Evolutionary conservation across 768 basidiomycete genomes (phyloP), one percentile per base, ranked within the genome.

Genomic region (Tubosaeta brunneosetosa): DNA sequence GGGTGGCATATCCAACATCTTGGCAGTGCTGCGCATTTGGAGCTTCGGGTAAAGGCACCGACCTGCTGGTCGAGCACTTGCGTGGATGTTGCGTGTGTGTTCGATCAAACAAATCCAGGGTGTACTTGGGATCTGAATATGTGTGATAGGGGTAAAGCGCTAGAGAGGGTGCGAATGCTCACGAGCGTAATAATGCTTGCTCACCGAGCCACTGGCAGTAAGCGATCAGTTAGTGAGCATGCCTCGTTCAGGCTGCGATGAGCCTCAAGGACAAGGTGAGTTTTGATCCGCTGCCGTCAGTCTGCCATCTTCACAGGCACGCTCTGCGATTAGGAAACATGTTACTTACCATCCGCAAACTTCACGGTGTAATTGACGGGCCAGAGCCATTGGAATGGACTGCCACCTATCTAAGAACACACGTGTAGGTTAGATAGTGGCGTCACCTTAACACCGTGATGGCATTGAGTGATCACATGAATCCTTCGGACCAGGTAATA

Each of bases 261-360:
- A 36, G 25, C 63, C 62, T 55, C 47, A 43, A 57, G 61, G 62
- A 44, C 12, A 57, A 26, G 42, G 63, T 26, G 58, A 52, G 61
- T 50, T 42, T 27, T 49, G 50, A 46, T 47, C 54, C 34, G 22
- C 22, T 1, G 22, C 13, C 8, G 40, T 31, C 27, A 22, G 19
- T 6, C 51, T 29, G 8, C 13, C 11, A 41, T 41, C 12, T 27
- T 37, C 11, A 33, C 37, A 31, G 32, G 27, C 47, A 54, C 36
- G 29, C 42, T 14, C n/a, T 47, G 13, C 6, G 22, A 38, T 42
- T n/a, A 14, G 16, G 34, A 44, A 17, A 38, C 31, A 44, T 22
- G 38, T 22, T 3, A 22, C 22, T 22, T 49, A 31, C 53, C 49
- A 37, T 33, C 26, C 46, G 44, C 37, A 36, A 29, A 49, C 48